Evolutionary conservation across 2,329 filamentous ascomycete species (phyloP).

Genomic region (Penicillium sp.): DNA sequence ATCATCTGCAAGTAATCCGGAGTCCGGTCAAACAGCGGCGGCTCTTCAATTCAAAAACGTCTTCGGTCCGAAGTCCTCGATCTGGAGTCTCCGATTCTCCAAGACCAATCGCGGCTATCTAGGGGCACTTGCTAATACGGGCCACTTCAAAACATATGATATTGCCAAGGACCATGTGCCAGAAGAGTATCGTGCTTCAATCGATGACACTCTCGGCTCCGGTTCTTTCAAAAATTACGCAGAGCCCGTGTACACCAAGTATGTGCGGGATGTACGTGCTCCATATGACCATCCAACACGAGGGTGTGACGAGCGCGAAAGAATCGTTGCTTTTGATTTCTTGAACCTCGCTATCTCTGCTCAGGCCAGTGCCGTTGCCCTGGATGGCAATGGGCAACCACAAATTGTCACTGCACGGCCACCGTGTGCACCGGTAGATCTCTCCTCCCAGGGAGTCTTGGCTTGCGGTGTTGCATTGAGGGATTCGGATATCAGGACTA

Average conservation of each 20-base stretch:
- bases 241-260: slow-evolving; percentile 47
- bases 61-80: slow-evolving; percentile 51
- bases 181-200: slow-evolving; percentile 38
- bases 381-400: slow-evolving; percentile 53
- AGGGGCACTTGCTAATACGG: slow-evolving; percentile 58
- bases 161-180: slow-evolving; percentile 51
- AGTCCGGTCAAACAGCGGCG: slow-evolving; percentile 43
- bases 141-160: slow-evolving; percentile 58
- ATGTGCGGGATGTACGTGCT: slow-evolving; percentile 44
- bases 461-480: slow-evolving; percentile 30
- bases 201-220: slow-evolving; percentile 42
- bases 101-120: slow-evolving; percentile 57
- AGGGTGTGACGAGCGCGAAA: slow-evolving; percentile 45
- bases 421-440: slow-evolving; percentile 36
- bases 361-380: slow-evolving; percentile 53
- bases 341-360: slow-evolving; percentile 47
- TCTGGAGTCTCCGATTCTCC: slow-evolving; percentile 63
- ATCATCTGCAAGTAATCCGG: slow-evolving; percentile 26
- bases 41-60: slow-evolving; percentile 59
- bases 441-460: slow-evolving; percentile 39
- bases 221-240: slow-evolving; percentile 41
- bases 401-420: slow-evolving; percentile 49
- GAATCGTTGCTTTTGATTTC: slow-evolving; percentile 62
- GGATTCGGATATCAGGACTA: slow-evolving; percentile 30
- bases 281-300: slow-evolving; percentile 48